These are phyloP conservation scores for Cucumis sativus DNA, from an alignment of 306 rosid species.

Conservation along the genomic window DNA sequence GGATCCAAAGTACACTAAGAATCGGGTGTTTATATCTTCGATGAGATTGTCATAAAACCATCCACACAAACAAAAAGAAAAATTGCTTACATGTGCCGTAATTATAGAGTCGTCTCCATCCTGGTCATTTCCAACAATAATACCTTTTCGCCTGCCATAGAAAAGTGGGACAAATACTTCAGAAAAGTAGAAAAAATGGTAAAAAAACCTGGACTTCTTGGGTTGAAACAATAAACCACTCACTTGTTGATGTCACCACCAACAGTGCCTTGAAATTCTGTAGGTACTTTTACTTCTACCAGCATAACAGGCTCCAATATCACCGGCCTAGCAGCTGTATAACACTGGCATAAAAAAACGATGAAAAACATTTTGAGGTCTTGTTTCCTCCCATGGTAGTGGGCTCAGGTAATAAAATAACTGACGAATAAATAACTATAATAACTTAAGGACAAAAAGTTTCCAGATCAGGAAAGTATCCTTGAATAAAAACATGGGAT, in stretches of 20 bases:
- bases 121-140: conserved; percentile 94
- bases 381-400: neutral
- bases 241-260: conserved; percentile 96
- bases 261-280: conserved; percentile 94
- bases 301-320: conserved; percentile 96
- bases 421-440: neutral
- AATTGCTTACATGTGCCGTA: conserved; percentile 63
- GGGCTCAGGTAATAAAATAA: neutral
- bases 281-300: conserved; percentile 94
- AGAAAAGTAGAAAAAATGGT: conserved; percentile 3
- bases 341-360: conserved; percentile 36
- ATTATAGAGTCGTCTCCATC: conserved; percentile 96
- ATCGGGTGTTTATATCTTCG: neutral
- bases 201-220: neutral
- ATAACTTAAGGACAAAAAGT: neutral
- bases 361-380: neutral
- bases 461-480: neutral
- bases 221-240: conserved; percentile 14
- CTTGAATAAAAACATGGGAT: conserved; percentile 1
- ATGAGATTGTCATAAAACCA: neutral
- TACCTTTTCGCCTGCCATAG: conserved; percentile 72
- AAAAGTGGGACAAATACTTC: neutral
- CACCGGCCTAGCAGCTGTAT: conserved; percentile 70
- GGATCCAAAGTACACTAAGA: neutral
- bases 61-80: neutral